Evolutionary conservation across 2,329 filamentous ascomycete species (phyloP).

Genomic region (Venturia asperata): DNA sequence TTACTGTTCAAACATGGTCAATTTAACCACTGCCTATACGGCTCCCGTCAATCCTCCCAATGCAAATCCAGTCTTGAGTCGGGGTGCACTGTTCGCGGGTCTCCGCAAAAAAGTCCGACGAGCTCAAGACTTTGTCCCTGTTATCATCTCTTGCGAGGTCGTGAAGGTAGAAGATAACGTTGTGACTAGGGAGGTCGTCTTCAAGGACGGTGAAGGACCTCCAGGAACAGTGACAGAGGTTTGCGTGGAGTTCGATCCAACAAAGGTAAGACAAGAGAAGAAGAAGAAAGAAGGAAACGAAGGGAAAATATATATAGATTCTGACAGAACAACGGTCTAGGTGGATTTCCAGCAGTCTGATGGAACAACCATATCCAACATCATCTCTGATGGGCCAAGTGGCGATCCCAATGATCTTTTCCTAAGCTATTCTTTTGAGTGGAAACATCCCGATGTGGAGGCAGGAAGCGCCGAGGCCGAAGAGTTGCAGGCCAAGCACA

Average conservation of each 20-base stretch:
- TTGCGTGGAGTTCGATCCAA: slow-evolving; percentile 33
- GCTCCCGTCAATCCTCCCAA: slow-evolving; percentile 38
- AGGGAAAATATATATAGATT: background rate
- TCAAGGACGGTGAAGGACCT: slow-evolving; percentile 32
- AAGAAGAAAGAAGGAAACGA: background rate
- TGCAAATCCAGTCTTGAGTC: slow-evolving; percentile 33
- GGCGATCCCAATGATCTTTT: slow-evolving; percentile 31
- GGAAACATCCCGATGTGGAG: slow-evolving; percentile 31
- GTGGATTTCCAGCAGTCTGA: slow-evolving; percentile 41
- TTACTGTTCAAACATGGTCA: slow-evolving; percentile 12
- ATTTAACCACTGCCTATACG: slow-evolving; percentile 38
- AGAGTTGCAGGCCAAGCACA: slow-evolving; percentile 24
- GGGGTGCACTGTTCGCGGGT: slow-evolving; percentile 37
- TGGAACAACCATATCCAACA: slow-evolving; percentile 40
- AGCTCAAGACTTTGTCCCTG: slow-evolving; percentile 41
- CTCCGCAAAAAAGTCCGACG: slow-evolving; percentile 41
- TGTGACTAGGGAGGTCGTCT: slow-evolving; percentile 34
- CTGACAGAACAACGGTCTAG: slow-evolving; percentile 25
- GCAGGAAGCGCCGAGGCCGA: slow-evolving; percentile 32
- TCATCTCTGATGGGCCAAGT: slow-evolving; percentile 35
- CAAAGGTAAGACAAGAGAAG: slow-evolving; percentile 30
- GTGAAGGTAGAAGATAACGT: slow-evolving; percentile 33
- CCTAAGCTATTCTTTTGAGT: slow-evolving; percentile 44
- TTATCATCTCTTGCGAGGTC: slow-evolving; percentile 37
- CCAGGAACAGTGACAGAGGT: slow-evolving; percentile 31